A percentile compares a stretch with the other conserved stretches of the same genome.
phyloP scores from a whole-genome alignment of 1,284 basidiomycete species.

The Cerrena zonata region DNA sequence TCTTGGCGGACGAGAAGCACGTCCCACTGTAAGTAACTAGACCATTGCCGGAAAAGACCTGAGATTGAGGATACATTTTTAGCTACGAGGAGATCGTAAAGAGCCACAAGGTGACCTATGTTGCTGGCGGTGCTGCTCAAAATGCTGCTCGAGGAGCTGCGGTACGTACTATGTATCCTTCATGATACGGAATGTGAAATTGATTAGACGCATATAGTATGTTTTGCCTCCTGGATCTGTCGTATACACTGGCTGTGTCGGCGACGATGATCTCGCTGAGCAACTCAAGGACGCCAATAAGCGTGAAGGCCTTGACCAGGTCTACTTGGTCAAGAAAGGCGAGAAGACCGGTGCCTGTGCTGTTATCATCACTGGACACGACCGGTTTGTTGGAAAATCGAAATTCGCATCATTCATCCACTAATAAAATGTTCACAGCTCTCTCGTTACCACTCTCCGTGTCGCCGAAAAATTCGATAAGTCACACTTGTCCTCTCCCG shows the following conservation, averaged over 20 bases:
- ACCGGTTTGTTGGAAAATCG: slow-evolving; percentile 54
- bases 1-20: slow-evolving; percentile 89
- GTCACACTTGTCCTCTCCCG: slow-evolving; percentile 73
- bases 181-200: slow-evolving; percentile 8
- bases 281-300: slow-evolving; percentile 91
- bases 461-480: slow-evolving; percentile 86
- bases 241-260: slow-evolving; percentile 93
- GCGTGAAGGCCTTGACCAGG: slow-evolving; percentile 84
- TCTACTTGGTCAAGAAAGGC: slow-evolving; percentile 84
- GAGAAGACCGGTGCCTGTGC: slow-evolving; percentile 95
- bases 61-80: slow-evolving; percentile 3
- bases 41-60: slow-evolving; percentile 2
- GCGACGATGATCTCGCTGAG: slow-evolving; percentile 84
- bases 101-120: slow-evolving; percentile 79
- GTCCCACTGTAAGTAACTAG: slow-evolving; percentile 59
- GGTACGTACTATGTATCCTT: no score
- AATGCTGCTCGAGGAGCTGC: slow-evolving; percentile 95
- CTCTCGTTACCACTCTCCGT: slow-evolving; percentile 85
- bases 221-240: slow-evolving; percentile 85
- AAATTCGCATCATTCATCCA: not conserved
- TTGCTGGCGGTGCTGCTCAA: slow-evolving; percentile 95
- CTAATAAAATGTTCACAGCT: slow-evolving; percentile 41
- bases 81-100: slow-evolving; percentile 88
- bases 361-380: slow-evolving; percentile 89
- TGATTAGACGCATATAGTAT: slow-evolving; percentile 66